Base-by-base conservation (phyloP, 169 alveolate species). In the Eimeria maxima region DNA sequence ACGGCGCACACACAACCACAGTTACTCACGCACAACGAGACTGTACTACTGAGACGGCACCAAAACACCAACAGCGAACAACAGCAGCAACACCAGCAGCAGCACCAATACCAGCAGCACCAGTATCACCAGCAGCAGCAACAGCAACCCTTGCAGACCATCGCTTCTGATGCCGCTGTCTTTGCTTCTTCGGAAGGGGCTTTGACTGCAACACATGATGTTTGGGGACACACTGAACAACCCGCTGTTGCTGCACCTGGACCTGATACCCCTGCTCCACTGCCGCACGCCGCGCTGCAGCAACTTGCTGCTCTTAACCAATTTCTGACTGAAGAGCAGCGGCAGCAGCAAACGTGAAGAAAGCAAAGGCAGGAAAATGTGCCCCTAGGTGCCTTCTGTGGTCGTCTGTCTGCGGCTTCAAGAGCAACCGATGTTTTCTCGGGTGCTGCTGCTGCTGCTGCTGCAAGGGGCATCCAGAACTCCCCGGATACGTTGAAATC, bases 211-310 rank as follows among this genome's bases (percentile, higher is more conserved):
- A 18, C 22, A 60, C 42, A 29, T 29, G 60, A 42, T 29, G 60
- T n/a, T 29, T 76, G 87, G 33, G 87, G 87, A 33, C 38, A 33
- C 38, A 33, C 38, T 1, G 38, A 33, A 33, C 38, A 33, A 33
- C 22, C 7, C 87, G 33, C 60, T 18, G 4, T 60, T 38, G 42
- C 87, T 60, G 60, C 47, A 38, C 63, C 60, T 18, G n/a, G 24
- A 16, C 60, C 33, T 16, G 87, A 22, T 16, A 20, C 87, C 2
- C 50, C 50, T 16, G 55, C 42, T n/a, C 11, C 22, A 10, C 55
- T 76, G 87, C 60, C 22, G 27, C 50, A 18, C 20, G 47, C 87
- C 44, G 87, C 87, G 87, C 87, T 76, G 87, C 87, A 76, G 87
- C 87, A 76, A 60, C 87, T 76, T 18, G 87, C 87, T 29, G 87